Conservation (phyloP, 1,139 yeast genomes). For the Scheffersomyces lignicola region DNA sequence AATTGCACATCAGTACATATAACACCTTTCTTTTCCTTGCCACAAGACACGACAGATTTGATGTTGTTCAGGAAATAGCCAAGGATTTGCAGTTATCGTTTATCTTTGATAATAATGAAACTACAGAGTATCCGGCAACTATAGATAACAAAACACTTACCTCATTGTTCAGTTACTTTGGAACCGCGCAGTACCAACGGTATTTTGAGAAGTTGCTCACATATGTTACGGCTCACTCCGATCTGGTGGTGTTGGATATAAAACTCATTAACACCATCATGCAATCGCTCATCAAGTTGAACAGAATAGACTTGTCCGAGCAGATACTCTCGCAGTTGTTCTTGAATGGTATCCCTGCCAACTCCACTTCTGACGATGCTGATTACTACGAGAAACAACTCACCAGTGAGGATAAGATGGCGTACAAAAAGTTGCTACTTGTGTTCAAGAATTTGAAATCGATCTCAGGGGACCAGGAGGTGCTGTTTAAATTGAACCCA, state of each 20-base stretch:
- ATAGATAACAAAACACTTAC: background rate
- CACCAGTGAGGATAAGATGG: conserved; percentile 18
- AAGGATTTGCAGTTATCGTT: conserved; percentile 4
- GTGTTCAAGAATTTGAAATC: conserved; percentile 22
- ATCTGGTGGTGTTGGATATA: conserved; percentile 3
- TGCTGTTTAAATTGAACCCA: conserved; percentile 17
- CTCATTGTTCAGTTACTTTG: background rate
- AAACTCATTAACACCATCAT: conserved; percentile 11
- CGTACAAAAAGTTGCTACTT: conserved; percentile 17
- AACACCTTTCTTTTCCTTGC: conserved; percentile 29
- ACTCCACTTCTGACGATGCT: too few species aligned
- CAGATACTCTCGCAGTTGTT: conserved; percentile 3
- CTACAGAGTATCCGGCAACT: background rate
- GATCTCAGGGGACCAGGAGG: conserved; percentile 20
- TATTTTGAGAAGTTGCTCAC: conserved; percentile 4
- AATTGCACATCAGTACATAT: conserved; percentile 15
- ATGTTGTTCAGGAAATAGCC: conserved; percentile 16
- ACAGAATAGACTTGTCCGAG: conserved; percentile 12
- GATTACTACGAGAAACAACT: conserved; percentile 12
- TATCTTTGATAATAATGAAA: background rate
- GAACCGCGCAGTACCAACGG: background rate
- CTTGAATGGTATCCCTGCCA: background rate
- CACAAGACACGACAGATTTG: conserved; percentile 20
- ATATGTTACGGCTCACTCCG: background rate
- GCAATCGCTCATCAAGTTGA: conserved; percentile 8